phyloP scores from a whole-genome alignment of 345 rosid genomes.

The Brassica nigra region DNA sequence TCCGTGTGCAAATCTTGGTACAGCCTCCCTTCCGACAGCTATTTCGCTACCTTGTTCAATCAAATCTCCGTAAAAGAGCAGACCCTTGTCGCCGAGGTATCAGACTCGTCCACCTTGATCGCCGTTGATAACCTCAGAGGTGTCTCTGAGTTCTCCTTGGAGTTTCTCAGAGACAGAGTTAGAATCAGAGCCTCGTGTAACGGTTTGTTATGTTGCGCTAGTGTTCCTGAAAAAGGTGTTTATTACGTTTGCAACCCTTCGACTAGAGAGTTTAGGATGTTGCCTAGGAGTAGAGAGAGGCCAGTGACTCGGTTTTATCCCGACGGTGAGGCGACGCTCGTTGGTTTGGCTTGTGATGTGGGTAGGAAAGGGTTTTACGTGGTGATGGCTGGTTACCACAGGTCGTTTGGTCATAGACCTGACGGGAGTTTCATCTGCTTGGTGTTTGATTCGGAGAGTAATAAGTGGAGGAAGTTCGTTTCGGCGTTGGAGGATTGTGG shows the following conservation, averaged over 20 bases:
- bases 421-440: constrained; percentile 76
- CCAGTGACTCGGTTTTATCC: constrained; percentile 79
- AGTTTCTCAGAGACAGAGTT: constrained; percentile 72
- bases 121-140: constrained; percentile 67
- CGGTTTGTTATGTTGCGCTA: constrained; percentile 89
- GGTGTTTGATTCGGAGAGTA: constrained; percentile 74
- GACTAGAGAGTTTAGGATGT: constrained; percentile 64
- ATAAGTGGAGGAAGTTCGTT: constrained; percentile 82
- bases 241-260: constrained; percentile 84
- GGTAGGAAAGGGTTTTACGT: constrained; percentile 54
- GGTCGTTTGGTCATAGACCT: constrained; percentile 76
- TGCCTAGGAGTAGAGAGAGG: constrained; percentile 73
- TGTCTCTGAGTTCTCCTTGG: constrained; percentile 70
- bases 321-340: constrained; percentile 77
- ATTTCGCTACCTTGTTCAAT: constrained; percentile 58
- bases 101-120: constrained; percentile 57
- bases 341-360: constrained; percentile 68
- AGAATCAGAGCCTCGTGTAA: constrained; percentile 81
- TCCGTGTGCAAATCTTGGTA: constrained; percentile 79
- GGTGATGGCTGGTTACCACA: constrained; percentile 80
- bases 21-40: constrained; percentile 56
- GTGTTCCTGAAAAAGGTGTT: constrained; percentile 74
- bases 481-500: constrained; percentile 59
- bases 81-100: constrained; percentile 61
- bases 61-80: constrained; percentile 54